Conservation (phyloP, 2,329 filamentous ascomycete genomes). For the Aspergillus arachidicola region DNA sequence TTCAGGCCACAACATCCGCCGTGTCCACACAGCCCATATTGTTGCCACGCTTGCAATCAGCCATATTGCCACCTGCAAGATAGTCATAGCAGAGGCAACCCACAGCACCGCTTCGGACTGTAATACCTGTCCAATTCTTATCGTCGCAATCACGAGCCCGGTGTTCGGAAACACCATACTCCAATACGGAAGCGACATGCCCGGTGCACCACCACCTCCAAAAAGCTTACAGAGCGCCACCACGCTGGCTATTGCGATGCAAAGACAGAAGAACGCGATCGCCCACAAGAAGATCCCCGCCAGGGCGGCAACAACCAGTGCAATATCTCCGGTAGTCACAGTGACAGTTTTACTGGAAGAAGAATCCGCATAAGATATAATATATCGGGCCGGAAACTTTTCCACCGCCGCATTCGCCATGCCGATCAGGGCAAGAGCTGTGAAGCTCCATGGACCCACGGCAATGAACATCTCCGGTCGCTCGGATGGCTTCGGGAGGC, state of each 20-base stretch:
- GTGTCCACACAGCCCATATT: background rate
- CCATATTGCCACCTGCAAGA: constrained; percentile 15
- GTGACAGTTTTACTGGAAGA: background rate
- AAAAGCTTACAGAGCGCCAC: background rate
- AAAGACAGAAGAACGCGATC: constrained; percentile 56
- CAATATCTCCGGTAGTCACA: constrained; percentile 40
- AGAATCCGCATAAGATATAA: constrained; percentile 23
- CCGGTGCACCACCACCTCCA: constrained; percentile 19
- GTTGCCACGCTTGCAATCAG: background rate
- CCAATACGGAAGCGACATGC: constrained; percentile 22
- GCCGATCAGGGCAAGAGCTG: constrained; percentile 50
- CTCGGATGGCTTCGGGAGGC: constrained; percentile 44
- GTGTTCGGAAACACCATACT: constrained; percentile 44
- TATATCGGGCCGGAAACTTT: constrained; percentile 27
- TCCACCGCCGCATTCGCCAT: constrained; percentile 46
- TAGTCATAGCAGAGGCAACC: constrained; percentile 12
- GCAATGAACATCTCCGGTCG: constrained; percentile 57
- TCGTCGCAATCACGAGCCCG: constrained; percentile 48
- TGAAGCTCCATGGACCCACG: constrained; percentile 52
- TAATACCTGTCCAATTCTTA: constrained; percentile 40
- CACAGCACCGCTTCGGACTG: constrained; percentile 35
- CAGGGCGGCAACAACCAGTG: constrained; percentile 44
- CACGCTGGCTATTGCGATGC: constrained; percentile 43
- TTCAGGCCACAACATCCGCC: background rate
- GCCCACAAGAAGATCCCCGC: constrained; percentile 51